These are phyloP conservation scores for Syncephalis plumigaleata DNA, from an alignment of 371 early-diverging fungal species.

Conservation along the genomic window DNA sequence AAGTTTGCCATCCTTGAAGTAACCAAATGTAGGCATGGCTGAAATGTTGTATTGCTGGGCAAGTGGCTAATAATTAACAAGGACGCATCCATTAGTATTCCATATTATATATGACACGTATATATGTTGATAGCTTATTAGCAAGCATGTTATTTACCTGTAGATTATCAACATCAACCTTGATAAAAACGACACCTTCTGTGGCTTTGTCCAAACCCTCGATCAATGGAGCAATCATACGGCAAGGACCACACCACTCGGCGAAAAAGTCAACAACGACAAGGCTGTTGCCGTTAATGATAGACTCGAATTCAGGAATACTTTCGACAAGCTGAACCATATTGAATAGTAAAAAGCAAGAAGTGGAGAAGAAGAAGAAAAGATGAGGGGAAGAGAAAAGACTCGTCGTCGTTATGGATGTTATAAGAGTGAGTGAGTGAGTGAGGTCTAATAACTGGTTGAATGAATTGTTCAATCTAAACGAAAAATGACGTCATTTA, in stretches of 20 bases:
- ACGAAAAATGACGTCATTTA: too few species aligned
- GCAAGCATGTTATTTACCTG: conserved; percentile 8
- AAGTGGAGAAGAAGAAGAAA: too few species aligned
- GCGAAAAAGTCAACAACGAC: conserved; percentile 12
- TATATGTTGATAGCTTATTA: too few species aligned
- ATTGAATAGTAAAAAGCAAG: too few species aligned
- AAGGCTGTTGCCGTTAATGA: background rate
- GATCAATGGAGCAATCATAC: conserved; percentile 59
- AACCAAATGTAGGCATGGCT: background rate
- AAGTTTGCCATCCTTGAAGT: background rate
- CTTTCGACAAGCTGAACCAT: background rate
- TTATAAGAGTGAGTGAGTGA: too few species aligned
- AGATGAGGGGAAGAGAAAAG: too few species aligned
- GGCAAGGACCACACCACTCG: conserved; percentile 51
- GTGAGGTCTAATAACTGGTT: too few species aligned
- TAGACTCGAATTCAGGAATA: background rate
- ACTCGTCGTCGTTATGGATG: too few species aligned
- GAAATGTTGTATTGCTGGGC: background rate
- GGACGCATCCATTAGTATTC: background rate
- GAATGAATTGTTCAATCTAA: too few species aligned
- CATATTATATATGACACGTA: background rate
- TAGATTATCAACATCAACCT: conserved; percentile 67
- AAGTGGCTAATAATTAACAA: too few species aligned
- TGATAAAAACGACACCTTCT: conserved; percentile 45
- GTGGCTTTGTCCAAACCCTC: conserved; percentile 23